phyloP scores from a whole-genome alignment of 495 filamentous ascomycete genomes.

The Lepraria neglecta region DNA sequence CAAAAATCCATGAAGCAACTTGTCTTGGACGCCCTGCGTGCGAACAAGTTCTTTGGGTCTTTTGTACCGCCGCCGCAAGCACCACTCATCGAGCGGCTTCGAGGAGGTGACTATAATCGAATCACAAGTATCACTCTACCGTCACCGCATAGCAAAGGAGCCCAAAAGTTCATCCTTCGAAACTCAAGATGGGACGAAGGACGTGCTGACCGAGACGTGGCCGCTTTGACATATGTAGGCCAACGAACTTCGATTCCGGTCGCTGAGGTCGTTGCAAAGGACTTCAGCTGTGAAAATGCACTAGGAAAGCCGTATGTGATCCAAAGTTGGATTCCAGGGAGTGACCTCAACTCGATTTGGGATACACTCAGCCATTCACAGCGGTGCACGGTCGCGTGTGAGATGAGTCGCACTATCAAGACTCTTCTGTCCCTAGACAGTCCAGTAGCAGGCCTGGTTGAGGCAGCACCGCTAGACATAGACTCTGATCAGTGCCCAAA shows the following conservation, averaged over 20 bases:
- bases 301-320: constrained; percentile 23
- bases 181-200: constrained; percentile 8
- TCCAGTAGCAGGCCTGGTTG: constrained; percentile 13
- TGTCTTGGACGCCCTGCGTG: neutral
- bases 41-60: neutral
- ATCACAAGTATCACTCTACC: constrained; percentile 21
- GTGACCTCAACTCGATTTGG: constrained; percentile 17
- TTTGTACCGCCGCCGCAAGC: neutral
- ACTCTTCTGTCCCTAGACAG: constrained; percentile 15
- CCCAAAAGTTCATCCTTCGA: constrained; percentile 16
- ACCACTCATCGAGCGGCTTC: constrained; percentile 21
- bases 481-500: neutral
- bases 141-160: neutral
- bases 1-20: neutral
- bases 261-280: neutral
- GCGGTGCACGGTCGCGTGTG: constrained; percentile 8
- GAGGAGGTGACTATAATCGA: constrained; percentile 22
- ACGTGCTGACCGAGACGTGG: constrained; percentile 18
- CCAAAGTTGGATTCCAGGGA: constrained; percentile 19
- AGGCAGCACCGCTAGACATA: neutral
- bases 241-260: constrained; percentile 17
- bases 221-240: constrained; percentile 16
- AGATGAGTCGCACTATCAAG: constrained; percentile 6
- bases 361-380: constrained; percentile 17
- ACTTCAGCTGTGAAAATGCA: constrained; percentile 18